These are phyloP conservation scores for Sporothrix globosa DNA, from an alignment of 2,329 filamentous ascomycete species.

Conservation along the genomic window DNA sequence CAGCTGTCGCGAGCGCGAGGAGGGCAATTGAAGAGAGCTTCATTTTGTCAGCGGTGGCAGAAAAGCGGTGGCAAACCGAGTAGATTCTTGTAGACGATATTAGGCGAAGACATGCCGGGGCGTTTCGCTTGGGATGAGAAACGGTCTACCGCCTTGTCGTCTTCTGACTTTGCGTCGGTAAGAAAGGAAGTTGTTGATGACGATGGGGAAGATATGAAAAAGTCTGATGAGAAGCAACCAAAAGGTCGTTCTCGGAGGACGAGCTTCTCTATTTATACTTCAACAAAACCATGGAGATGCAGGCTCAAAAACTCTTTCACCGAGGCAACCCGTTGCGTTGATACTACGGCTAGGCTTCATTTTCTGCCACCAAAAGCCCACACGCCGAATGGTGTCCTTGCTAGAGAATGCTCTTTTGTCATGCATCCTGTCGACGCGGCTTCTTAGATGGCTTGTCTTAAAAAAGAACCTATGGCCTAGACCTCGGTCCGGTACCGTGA, in stretches of 20 bases:
- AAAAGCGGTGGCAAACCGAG: background rate
- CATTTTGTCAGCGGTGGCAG: constrained; percentile 25
- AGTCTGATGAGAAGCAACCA: background rate
- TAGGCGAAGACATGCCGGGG: background rate
- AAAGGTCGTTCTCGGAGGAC: background rate
- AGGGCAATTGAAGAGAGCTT: constrained; percentile 30
- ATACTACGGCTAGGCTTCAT: background rate
- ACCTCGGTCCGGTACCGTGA: background rate
- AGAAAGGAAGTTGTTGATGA: background rate
- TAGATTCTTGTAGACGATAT: background rate
- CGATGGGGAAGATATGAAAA: background rate
- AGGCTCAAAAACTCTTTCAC: background rate
- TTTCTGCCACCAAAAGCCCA: background rate
- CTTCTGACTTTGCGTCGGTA: background rate
- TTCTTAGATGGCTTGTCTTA: background rate
- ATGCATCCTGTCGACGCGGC: background rate
- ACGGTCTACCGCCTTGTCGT: background rate
- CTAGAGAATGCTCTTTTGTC: background rate
- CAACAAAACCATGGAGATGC: background rate
- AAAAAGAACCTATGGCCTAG: constrained; percentile 17
- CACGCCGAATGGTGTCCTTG: background rate
- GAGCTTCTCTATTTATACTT: background rate
- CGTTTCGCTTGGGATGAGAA: background rate
- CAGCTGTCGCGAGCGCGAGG: constrained; percentile 34
- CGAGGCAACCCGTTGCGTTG: background rate